Evolutionary conservation across 2,329 filamentous ascomycete species (phyloP).

Genomic region (Colletotrichum liriopes): DNA sequence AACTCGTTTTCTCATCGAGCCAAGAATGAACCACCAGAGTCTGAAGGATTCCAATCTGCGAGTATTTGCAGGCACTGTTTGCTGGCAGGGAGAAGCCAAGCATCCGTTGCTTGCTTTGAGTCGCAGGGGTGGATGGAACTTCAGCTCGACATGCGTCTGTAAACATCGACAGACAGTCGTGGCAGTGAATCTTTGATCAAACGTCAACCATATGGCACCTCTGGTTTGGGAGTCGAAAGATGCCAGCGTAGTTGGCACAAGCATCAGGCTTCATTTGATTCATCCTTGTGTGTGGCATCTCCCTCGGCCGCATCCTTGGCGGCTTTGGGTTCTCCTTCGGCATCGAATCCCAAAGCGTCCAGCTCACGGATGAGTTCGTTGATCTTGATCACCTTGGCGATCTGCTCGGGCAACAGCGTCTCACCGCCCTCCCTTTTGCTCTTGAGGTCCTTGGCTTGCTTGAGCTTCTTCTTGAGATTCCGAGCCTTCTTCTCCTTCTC

Average conservation of each 20-base stretch:
- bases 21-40: not conserved
- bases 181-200: not conserved
- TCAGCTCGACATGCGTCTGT: not conserved
- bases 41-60: not conserved
- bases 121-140: not conserved
- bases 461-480: constrained; percentile 93
- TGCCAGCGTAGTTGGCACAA: not conserved
- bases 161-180: not conserved
- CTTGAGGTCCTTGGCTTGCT: constrained; percentile 91
- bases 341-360: constrained; percentile 86
- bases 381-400: constrained; percentile 98
- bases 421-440: constrained; percentile 92
- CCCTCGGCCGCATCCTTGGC: constrained; percentile 32
- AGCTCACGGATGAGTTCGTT: constrained; percentile 93
- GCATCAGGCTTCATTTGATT: constrained; percentile 18
- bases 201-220: not conserved
- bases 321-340: constrained; percentile 76
- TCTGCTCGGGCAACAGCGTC: constrained; percentile 89
- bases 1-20: not conserved
- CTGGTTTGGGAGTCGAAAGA: not conserved
- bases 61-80: not conserved
- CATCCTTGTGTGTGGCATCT: constrained; percentile 11
- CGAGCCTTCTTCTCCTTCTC: constrained; percentile 95
- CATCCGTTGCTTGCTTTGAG: not conserved
- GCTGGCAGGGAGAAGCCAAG: too few relatives aligned